Conservation (phyloP, 129 eudicot genomes). For the Centrapalus pauciflorus region DNA sequence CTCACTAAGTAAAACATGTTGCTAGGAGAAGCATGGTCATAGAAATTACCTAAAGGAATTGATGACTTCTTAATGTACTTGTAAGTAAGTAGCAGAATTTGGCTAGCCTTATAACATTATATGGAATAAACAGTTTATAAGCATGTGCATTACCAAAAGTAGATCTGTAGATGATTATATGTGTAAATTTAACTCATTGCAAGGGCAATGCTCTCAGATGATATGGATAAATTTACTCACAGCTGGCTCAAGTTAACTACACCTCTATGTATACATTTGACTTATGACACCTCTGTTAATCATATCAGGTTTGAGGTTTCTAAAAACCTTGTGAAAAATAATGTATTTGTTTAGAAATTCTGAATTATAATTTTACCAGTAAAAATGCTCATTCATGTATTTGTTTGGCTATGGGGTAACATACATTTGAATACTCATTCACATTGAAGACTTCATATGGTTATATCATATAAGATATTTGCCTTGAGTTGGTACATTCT, state of each 20-base stretch:
- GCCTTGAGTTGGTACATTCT: neutral
- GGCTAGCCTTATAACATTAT: neutral
- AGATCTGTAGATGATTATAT: neutral
- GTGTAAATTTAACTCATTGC: neutral
- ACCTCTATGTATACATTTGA: neutral
- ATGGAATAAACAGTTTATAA: neutral
- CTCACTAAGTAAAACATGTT: neutral
- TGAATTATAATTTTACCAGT: neutral
- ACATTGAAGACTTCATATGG: neutral
- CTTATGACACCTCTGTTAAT: neutral
- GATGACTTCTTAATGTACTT: neutral
- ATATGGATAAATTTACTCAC: neutral
- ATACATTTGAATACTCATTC: neutral
- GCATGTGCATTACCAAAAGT: neutral
- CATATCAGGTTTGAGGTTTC: neutral
- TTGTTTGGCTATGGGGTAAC: neutral
- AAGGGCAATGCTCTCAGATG: neutral
- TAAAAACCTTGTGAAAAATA: conserved; percentile 4
- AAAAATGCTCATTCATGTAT: neutral
- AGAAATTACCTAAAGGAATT: neutral
- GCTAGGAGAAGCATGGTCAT: conserved; percentile 7
- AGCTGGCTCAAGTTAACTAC: neutral
- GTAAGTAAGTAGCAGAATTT: neutral
- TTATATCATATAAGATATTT: neutral
- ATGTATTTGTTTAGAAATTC: neutral